Evolutionary conservation across 1,284 basidiomycete species (phyloP).

Genomic region (Hemileia vastatrix): DNA sequence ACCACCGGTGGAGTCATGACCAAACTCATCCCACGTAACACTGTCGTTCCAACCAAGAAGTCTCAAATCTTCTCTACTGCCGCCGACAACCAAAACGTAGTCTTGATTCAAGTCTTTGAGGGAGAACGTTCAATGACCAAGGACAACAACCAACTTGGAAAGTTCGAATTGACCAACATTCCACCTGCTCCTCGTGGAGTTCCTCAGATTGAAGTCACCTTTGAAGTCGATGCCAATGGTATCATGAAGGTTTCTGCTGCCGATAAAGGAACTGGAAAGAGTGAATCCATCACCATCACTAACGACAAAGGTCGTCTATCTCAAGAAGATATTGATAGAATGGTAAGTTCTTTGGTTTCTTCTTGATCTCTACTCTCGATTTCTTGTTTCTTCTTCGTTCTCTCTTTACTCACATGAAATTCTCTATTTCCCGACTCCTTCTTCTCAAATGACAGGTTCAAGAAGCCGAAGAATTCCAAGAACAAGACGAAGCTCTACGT

Average conservation of each 20-base stretch:
- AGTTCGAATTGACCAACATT: constrained; percentile 85
- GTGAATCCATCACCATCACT: constrained; percentile 41
- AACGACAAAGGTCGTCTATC: constrained; percentile 43
- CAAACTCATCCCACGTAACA: constrained; percentile 90
- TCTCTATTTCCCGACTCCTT: background rate
- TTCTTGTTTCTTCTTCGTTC: no score
- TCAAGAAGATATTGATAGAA: constrained; percentile 42
- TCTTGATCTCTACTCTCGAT: no score
- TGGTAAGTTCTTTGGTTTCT: constrained; percentile 20
- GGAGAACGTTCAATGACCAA: constrained; percentile 90
- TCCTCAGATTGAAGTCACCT: constrained; percentile 45
- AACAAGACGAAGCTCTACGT: constrained; percentile 71
- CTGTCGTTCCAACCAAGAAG: constrained; percentile 95
- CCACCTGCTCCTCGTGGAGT: constrained; percentile 90
- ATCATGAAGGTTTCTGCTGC: constrained; percentile 44
- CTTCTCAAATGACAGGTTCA: background rate
- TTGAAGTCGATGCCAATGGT: constrained; percentile 44
- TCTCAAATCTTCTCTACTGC: constrained; percentile 96
- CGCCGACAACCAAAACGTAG: constrained; percentile 84
- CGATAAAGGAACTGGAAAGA: constrained; percentile 44
- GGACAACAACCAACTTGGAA: constrained; percentile 95
- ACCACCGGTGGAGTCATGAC: constrained; percentile 98
- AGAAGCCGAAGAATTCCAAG: constrained; percentile 44
- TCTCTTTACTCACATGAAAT: no score
- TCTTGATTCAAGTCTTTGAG: constrained; percentile 73